Percentiles rank a stretch among this genome's conserved stretches.
These are phyloP conservation scores for Laetiporus sulphureus DNA, from an alignment of 1,284 basidiomycete species.

Conservation along the genomic window DNA sequence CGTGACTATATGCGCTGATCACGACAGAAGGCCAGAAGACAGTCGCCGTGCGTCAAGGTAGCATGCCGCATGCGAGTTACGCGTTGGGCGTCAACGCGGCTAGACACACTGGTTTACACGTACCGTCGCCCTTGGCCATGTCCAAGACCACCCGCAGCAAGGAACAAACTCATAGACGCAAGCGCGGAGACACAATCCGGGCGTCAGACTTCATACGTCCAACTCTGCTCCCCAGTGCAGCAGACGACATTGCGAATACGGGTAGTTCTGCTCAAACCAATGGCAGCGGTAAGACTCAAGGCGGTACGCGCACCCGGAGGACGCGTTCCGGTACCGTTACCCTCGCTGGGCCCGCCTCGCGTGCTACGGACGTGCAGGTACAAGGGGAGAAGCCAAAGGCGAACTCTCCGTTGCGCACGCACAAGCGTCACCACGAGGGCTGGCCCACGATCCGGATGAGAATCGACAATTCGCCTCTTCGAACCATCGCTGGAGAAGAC, in stretches of 20 bases:
- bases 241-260: no score
- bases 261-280: not conserved
- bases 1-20: not conserved
- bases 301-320: constrained; percentile 13
- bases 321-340: constrained; percentile 28
- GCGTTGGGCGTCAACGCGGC: no score
- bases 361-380: not conserved
- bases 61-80: no score
- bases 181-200: constrained; percentile 41
- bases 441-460: constrained; percentile 22
- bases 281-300: not conserved
- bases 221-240: constrained; percentile 9
- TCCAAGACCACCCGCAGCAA: constrained; percentile 4
- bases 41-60: no score
- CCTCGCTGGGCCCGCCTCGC: constrained; percentile 13
- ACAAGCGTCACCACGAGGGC: constrained; percentile 14
- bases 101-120: not conserved
- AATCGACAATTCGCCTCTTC: constrained; percentile 20
- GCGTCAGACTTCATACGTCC: constrained; percentile 34
- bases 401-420: constrained; percentile 3
- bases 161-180: constrained; percentile 24
- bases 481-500: constrained; percentile 17
- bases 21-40: constrained; percentile 3
- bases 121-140: not conserved
- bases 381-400: not conserved